Conservation (phyloP, 495 filamentous ascomycete genomes). For the Chaetomium tenue region DNA sequence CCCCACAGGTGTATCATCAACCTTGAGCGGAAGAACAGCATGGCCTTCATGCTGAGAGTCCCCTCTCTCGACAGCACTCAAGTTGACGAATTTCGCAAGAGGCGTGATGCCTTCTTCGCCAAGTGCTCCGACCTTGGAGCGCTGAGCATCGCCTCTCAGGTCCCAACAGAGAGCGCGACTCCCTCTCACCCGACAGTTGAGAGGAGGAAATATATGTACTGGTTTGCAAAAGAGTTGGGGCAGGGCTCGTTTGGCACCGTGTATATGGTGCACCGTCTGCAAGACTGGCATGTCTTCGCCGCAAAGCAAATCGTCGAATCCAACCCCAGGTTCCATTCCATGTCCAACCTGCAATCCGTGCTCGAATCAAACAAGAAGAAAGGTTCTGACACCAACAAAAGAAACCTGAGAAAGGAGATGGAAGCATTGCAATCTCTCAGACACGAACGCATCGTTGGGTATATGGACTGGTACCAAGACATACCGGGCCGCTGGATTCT, state of each 20-base stretch:
- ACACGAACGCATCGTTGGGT: slow-evolving; percentile 2
- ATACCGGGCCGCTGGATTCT: neutral
- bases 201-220: neutral
- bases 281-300: slow-evolving; percentile 11
- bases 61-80: neutral
- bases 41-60: neutral
- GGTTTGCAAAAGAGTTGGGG: neutral
- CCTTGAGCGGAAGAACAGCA: neutral
- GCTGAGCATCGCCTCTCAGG: neutral
- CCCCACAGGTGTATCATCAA: neutral
- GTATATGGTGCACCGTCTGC: neutral
- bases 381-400: neutral
- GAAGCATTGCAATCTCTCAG: neutral
- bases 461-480: slow-evolving; percentile 8
- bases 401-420: neutral
- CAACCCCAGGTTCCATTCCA: too few species aligned
- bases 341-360: too few species aligned
- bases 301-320: slow-evolving; percentile 2
- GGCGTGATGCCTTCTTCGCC: slow-evolving; percentile 3
- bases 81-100: neutral
- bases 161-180: neutral
- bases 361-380: too few species aligned
- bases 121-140: neutral
- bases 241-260: neutral
- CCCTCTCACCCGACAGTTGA: too few species aligned